Evolutionary conservation across 306 rosid species (phyloP), one percentile per base, ranked within the genome.

Genomic region (Vicia faba): DNA sequence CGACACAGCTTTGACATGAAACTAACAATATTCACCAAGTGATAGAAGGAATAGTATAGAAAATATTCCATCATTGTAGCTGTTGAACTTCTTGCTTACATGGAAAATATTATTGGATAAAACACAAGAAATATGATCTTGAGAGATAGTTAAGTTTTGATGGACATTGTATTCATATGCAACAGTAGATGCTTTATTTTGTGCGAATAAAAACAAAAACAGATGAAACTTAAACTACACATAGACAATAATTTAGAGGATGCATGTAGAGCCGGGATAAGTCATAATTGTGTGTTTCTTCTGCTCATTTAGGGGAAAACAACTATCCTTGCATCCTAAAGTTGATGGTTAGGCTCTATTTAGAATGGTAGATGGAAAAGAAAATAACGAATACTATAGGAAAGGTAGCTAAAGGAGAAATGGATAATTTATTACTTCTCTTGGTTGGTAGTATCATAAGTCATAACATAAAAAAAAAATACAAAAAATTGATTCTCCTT

Each of bases 1-100:
- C n/a, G n/a, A n/a, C n/a, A n/a, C n/a, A n/a, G n/a, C n/a, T n/a
- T n/a, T n/a, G n/a, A n/a, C n/a, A n/a, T n/a, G n/a, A n/a, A n/a
- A n/a, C n/a, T n/a, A n/a, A n/a, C n/a, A n/a, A n/a, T n/a, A n/a
- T n/a, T n/a, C n/a, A n/a, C n/a, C n/a, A n/a, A n/a, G n/a, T 20
- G 45, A 48, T 71, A 58, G 15, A 25, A 62, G 76, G 14, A 41
- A 46, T 65, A 49, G 50, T 48, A 64, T 77, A 55, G 56, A 26
- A 39, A 15, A 71, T 25, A 48, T 55, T 60, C 62, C 64, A 50
- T 68, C 7, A 28, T 40, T 29, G 64, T 33, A 68, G 44, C 56
- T 46, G 68, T 14, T 4, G 13, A 15, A 74, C 48, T 60, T 66
- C 64, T 43, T 41, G 62, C 33, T 36, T 41, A 61, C 70, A 51